These are phyloP conservation scores for Paralagenidium karlingii DNA, from an alignment of 352 stramenopile species.

Conservation along the genomic window DNA sequence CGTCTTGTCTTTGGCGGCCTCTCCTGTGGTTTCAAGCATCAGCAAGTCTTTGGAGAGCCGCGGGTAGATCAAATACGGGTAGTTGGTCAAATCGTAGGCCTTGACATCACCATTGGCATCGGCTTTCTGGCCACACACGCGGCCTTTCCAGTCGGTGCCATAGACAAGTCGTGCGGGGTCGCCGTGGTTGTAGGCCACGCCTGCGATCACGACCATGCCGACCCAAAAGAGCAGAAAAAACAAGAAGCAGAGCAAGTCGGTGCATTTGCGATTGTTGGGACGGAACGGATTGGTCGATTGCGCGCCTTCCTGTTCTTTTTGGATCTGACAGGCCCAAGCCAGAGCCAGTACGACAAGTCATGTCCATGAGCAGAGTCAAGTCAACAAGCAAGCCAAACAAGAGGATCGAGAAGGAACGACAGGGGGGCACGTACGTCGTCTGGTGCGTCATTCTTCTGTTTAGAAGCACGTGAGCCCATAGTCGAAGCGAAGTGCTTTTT, in stretches of 20 bases:
- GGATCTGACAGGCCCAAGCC: too few species aligned
- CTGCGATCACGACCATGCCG: constrained; percentile 55
- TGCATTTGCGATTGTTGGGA: constrained; percentile 59
- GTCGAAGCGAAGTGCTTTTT: too few species aligned
- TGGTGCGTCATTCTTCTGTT: too few species aligned
- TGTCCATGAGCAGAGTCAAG: too few species aligned
- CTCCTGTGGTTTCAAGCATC: constrained; percentile 4
- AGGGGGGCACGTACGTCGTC: too few species aligned
- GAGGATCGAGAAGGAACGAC: too few species aligned
- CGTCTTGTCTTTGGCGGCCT: not conserved
- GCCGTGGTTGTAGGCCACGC: constrained; percentile 42
- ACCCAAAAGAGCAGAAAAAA: constrained; percentile 26
- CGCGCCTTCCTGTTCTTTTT: too few species aligned
- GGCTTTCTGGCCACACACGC: constrained; percentile 41
- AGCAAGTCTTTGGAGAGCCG: constrained; percentile 46
- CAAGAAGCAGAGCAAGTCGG: constrained; percentile 48
- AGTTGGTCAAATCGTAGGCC: constrained; percentile 51
- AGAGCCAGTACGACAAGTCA: too few species aligned
- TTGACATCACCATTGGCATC: constrained; percentile 24
- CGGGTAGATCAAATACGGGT: constrained; percentile 60
- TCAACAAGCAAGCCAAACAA: too few species aligned
- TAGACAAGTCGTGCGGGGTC: constrained; percentile 67
- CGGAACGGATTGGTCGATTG: constrained; percentile 61
- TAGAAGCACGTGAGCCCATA: too few species aligned
- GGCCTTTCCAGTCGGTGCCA: constrained; percentile 56